Conservation (phyloP, 2,329 filamentous ascomycete genomes). For the Fusarium sp. region DNA sequence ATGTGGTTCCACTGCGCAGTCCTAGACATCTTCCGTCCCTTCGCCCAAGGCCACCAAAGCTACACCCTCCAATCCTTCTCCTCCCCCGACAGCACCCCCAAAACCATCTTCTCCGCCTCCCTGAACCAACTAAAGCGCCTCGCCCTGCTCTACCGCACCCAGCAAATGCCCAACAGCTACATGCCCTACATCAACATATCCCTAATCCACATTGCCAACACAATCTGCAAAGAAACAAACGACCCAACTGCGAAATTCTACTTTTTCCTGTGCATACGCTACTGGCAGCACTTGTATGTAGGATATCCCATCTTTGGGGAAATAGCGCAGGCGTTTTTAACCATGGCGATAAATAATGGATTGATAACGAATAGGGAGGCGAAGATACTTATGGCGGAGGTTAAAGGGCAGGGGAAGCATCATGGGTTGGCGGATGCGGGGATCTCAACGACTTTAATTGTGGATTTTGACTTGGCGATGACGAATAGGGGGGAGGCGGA, state of each 20-base stretch:
- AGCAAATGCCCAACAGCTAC: neutral
- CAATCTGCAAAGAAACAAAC: neutral
- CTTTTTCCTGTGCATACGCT: neutral
- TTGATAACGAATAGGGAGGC: neutral
- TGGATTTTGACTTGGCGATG: neutral
- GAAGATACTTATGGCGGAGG: neutral
- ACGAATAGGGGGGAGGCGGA: neutral
- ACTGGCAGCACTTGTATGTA: neutral
- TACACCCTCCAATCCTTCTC: neutral
- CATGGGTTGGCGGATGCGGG: neutral
- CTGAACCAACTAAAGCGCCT: neutral
- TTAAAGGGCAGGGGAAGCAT: neutral
- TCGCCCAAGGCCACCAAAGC: neutral
- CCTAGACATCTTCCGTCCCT: neutral
- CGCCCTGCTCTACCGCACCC: neutral
- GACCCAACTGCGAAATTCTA: neutral
- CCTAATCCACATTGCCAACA: constrained; percentile 1
- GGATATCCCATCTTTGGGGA: neutral
- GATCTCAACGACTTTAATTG: neutral
- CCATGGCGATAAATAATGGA: neutral
- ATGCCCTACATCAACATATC: constrained; percentile 12
- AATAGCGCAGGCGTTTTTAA: neutral
- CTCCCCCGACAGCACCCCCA: neutral
- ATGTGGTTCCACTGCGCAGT: constrained; percentile 9
- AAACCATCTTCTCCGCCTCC: neutral